A percentile compares a stretch with the other conserved stretches of the same genome.
Evolutionary conservation across 345 rosid genomes (phyloP).

Genomic region (Acer yangbiense): DNA sequence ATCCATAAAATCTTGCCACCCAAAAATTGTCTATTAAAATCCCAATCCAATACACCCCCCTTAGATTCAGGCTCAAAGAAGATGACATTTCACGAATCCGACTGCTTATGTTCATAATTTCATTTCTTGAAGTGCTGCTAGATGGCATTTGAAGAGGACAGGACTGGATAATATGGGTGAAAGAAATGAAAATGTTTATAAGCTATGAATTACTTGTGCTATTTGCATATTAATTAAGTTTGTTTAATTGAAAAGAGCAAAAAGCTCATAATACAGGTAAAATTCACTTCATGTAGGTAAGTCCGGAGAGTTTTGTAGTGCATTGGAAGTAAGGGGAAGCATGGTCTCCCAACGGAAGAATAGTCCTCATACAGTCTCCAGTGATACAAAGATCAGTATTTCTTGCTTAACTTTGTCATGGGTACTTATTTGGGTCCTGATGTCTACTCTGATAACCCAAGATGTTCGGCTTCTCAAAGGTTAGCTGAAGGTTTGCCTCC

Average conservation of each 20-base stretch:
- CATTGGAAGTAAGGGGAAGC: constrained; percentile 6
- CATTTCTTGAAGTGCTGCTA: not conserved
- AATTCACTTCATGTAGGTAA: constrained; percentile 3
- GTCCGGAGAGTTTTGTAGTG: not conserved
- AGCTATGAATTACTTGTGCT: not conserved
- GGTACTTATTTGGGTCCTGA: constrained; percentile 67
- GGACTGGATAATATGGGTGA: not conserved
- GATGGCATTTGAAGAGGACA: not conserved
- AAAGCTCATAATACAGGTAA: not conserved
- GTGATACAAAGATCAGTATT: constrained; percentile 40
- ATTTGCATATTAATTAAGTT: not conserved
- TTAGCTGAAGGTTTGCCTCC: constrained; percentile 47
- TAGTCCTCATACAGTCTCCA: constrained; percentile 19
- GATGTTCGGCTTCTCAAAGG: constrained; percentile 57
- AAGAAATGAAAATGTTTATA: not conserved
- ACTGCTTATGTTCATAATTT: not conserved
- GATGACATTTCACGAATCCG: not conserved
- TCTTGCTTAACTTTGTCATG: constrained; percentile 62
- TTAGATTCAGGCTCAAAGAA: not conserved
- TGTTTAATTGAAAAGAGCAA: not conserved
- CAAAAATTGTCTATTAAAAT: too few relatives aligned
- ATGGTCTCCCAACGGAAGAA: constrained; percentile 25
- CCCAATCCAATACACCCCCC: too few relatives aligned
- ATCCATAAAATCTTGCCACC: too few relatives aligned
- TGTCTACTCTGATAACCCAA: constrained; percentile 61